Evolutionary conservation across 306 rosid species (phyloP), one percentile per base, ranked within the genome.

Genomic region (Vigna radiata): DNA sequence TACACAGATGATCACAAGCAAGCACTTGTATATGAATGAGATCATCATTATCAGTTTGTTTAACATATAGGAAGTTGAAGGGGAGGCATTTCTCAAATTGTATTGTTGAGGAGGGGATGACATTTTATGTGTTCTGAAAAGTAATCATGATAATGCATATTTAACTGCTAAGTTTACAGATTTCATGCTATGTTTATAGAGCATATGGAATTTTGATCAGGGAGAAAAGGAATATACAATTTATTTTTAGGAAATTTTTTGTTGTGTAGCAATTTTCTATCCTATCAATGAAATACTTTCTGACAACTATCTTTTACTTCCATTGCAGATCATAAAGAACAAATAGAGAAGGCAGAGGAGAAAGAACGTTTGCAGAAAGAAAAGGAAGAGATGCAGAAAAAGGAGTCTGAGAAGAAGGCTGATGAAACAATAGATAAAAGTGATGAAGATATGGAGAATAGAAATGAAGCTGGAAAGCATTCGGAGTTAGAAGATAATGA

Each of bases 331-430:
- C 98, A 83, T 75, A 96, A 92, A 80, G 99, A 96, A 84, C 96
- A 88, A 80, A 90, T 96, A 83, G 99, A 92, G 67, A 92, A 89
- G 90, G 94, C 84, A 27, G 99, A 92, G 86, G 97, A 91, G 92
- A 87, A 87, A 85, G 97, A 90, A 68, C 97, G 90, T 7, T 78
- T 90, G 50, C 82, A 17, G 82, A 92, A 83, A 84, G 97, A 88
- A 81, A 83, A 78, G 76, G 89, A 88, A 78, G 91, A 85, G 86
- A 85, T 75, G 76, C 77, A 85, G 85, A 88, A 86, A 84, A 86
- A 73, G 72, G 93, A 89, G 80, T 89, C 85, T 2, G 88, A 87
- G 80, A 88, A 86, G 84, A 88, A 92, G 78, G 84, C 84, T 50
- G 61, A 52, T 75, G 79, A 75, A 63, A 86, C 73, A 72, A 56